These are phyloP conservation scores for Fusarium fracticaudum DNA, from an alignment of 2,329 filamentous ascomycete species.

Conservation along the genomic window DNA sequence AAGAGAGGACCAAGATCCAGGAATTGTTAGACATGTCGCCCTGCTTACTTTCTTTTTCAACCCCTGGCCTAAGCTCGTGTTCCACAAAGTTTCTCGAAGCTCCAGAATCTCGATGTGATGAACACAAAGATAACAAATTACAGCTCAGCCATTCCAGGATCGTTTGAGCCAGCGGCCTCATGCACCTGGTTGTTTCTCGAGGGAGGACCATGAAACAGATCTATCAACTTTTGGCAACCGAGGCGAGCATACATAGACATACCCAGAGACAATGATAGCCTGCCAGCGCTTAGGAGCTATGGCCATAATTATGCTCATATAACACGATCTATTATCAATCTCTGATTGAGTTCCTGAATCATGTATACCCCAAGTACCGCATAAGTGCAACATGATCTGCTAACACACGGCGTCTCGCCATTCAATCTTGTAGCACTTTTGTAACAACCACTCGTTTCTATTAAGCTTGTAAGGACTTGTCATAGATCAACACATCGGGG, in stretches of 20 bases:
- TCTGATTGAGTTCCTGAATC: not conserved
- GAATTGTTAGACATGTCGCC: not conserved
- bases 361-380: constrained; percentile 2
- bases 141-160: constrained; percentile 2
- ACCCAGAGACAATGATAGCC: not conserved
- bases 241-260: not conserved
- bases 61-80: not conserved
- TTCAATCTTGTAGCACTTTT: constrained; percentile 34
- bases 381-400: constrained; percentile 25
- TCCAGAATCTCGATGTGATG: constrained; percentile 1
- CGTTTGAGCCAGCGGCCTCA: constrained; percentile 35
- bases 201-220: constrained; percentile 19
- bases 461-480: not conserved
- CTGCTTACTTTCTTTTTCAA: not conserved
- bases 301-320: not conserved
- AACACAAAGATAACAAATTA: constrained; percentile 6
- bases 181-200: constrained; percentile 6
- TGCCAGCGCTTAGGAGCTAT: not conserved
- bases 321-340: not conserved
- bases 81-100: constrained; percentile 29
- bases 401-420: constrained; percentile 15
- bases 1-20: not conserved
- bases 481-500: constrained; percentile 6
- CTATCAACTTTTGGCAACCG: not conserved
- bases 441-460: constrained; percentile 4